A percentile compares a stretch with the other conserved stretches of the same genome.
Evolutionary conservation across 371 early-diverging fungal genomes (phyloP).

Genomic region (Mortierella sp.): DNA sequence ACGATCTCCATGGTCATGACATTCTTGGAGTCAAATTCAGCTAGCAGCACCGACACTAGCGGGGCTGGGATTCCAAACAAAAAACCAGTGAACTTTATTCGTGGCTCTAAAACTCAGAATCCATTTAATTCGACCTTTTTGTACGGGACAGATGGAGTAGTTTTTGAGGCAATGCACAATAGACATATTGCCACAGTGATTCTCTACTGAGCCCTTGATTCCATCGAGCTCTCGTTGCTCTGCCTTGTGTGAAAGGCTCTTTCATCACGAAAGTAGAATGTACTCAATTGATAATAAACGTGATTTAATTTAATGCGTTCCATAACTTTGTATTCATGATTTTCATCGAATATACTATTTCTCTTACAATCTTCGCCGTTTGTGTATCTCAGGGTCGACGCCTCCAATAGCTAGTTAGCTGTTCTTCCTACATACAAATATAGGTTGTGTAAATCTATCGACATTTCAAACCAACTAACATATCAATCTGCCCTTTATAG

Average conservation of each 20-base stretch:
- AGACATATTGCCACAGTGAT: slow-evolving; percentile 70
- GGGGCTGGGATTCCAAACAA: slow-evolving; percentile 40
- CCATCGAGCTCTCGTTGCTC: not conserved
- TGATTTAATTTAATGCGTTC: not conserved
- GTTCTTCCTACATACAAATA: too few species aligned
- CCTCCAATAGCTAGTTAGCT: too few species aligned
- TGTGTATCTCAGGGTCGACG: too few species aligned
- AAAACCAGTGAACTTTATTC: slow-evolving; percentile 71
- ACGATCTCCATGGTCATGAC: slow-evolving; percentile 59
- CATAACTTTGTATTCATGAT: too few species aligned
- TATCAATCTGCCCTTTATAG: too few species aligned
- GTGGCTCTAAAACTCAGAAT: slow-evolving; percentile 77
- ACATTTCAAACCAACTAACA: too few species aligned
- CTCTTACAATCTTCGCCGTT: not conserved
- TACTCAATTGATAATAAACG: too few species aligned
- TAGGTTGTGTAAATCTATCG: too few species aligned
- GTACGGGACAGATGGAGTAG: slow-evolving; percentile 72
- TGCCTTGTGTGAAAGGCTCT: not conserved
- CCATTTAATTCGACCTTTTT: slow-evolving; percentile 79
- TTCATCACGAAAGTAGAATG: not conserved
- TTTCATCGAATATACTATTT: not conserved
- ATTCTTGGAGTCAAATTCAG: slow-evolving; percentile 29
- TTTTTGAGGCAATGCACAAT: slow-evolving; percentile 76
- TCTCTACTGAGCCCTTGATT: slow-evolving; percentile 54
- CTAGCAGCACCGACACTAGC: not conserved